Evolutionary conservation across 2,329 filamentous ascomycete genomes (phyloP), one percentile per base, ranked within the genome.

Genomic region (Ophiostoma sp.): DNA sequence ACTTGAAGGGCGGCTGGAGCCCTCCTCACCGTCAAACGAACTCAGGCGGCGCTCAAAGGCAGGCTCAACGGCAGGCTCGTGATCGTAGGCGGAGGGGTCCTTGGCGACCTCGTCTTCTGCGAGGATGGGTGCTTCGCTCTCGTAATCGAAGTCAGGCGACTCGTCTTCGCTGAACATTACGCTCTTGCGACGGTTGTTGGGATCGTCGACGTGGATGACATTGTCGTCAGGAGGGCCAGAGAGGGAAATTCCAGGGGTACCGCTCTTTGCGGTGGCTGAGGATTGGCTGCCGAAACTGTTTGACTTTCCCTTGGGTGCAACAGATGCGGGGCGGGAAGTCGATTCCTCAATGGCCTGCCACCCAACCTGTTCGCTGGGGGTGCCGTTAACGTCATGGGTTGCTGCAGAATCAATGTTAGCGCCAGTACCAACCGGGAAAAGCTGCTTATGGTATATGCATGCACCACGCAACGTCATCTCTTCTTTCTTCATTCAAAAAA

Each of bases 321-420:
- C 73, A 5, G 76, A 76, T 42, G 75, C 76, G 74, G 76, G 76
- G 75, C 93, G 91, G 39, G 91, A 92, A 19, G 90, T 87, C 79
- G 94, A 97, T 79, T 97, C 91, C 76, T 98, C 94, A 12, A 90
- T 91, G 15, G 94, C 95, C 75, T 94, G 89, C 83, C 95, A 97
- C 25, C 93, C 96, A 78, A 97, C 90, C 80, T 98, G 93, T 78
- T 98, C 95, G 77, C 93, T 93, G 2, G 96, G 96, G 3, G 94
- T 96, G 73, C 93, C 90, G 69, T 88, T 83, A 73, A 89, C 86
- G 70, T 88, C 87, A 70, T 86, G 84, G 55, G 89, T 89, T 75
- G 90, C 93, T 96, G 79, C 72, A 76, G 48, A 19, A 39, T 39
- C 73, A 74, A 68, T 74, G 79, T 82, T 78, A 80, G 77, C 77